phyloP scores from a whole-genome alignment of 495 filamentous ascomycete species.

The Choiromyces venosus region DNA sequence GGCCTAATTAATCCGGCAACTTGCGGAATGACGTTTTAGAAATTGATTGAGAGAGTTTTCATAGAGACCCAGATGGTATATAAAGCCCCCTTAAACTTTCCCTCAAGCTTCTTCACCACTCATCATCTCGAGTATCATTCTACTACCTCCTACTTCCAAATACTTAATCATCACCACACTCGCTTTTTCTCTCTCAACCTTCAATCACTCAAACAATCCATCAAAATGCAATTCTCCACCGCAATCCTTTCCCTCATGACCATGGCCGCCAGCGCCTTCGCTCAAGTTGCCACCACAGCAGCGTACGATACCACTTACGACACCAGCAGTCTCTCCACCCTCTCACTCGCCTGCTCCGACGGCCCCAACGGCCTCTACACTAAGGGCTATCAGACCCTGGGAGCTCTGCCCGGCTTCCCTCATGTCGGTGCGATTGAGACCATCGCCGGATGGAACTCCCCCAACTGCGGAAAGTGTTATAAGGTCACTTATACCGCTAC shows the following conservation, averaged over 20 bases:
- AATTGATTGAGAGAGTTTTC: not conserved
- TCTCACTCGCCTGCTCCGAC: constrained; percentile 54
- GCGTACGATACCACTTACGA: constrained; percentile 57
- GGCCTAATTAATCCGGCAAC: not conserved
- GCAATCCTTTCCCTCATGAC: constrained; percentile 42
- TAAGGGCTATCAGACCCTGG: constrained; percentile 43
- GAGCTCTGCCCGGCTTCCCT: constrained; percentile 53
- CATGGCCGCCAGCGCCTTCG: constrained; percentile 30
- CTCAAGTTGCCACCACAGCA: constrained; percentile 10
- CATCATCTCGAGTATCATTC: not conserved
- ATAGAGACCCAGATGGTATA: not conserved
- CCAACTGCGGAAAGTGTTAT: constrained; percentile 66
- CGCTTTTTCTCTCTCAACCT: constrained; percentile 4
- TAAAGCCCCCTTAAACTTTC: constrained; percentile 8
- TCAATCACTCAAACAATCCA: constrained; percentile 5
- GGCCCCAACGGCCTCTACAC: constrained; percentile 56
- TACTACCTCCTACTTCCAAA: not conserved
- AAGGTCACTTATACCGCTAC: constrained; percentile 55
- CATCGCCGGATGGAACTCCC: constrained; percentile 55
- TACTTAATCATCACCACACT: not conserved
- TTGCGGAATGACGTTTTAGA: not conserved
- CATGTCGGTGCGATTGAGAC: constrained; percentile 59
- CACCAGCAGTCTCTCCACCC: constrained; percentile 47
- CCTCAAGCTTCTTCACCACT: constrained; percentile 18
- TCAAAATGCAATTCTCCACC: constrained; percentile 53